A percentile compares a stretch with the other conserved stretches of the same genome.
phyloP scores from a whole-genome alignment of 495 filamentous ascomycete genomes.

The Penicillium diatomitis region DNA sequence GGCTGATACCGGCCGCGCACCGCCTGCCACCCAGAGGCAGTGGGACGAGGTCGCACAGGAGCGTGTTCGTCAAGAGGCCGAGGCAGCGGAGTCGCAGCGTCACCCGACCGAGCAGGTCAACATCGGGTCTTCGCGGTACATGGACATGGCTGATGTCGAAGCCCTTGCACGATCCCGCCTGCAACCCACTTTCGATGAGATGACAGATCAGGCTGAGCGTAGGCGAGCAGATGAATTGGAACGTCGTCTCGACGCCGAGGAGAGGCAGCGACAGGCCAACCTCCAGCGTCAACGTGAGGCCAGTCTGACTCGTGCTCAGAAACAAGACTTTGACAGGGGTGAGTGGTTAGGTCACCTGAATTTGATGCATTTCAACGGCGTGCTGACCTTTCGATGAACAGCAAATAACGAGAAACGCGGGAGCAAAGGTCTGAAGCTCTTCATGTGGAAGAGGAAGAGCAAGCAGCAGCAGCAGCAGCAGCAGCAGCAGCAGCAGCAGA shows the following conservation, averaged over 20 bases:
- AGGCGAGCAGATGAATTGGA: constrained; percentile 54
- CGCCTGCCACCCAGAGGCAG: constrained; percentile 57
- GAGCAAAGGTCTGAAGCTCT: constrained; percentile 17
- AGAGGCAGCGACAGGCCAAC: constrained; percentile 33
- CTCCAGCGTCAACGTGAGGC: constrained; percentile 47
- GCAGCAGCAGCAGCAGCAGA: constrained; percentile 2
- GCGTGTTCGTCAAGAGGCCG: constrained; percentile 51
- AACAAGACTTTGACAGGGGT: constrained; percentile 22
- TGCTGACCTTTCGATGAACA: no score
- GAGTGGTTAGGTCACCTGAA: constrained; percentile 22
- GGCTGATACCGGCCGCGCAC: constrained; percentile 65
- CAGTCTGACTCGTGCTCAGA: constrained; percentile 41
- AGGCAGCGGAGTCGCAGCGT: constrained; percentile 50
- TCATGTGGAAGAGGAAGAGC: constrained; percentile 23
- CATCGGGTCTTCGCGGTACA: constrained; percentile 70
- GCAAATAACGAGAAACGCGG: constrained; percentile 15
- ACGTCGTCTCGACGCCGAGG: constrained; percentile 43
- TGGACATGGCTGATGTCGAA: constrained; percentile 73
- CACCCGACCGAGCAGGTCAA: constrained; percentile 56
- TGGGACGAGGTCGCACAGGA: constrained; percentile 71
- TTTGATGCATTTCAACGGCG: no score
- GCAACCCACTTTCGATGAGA: constrained; percentile 88
- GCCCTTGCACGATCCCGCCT: constrained; percentile 68
- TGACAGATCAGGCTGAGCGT: constrained; percentile 63
- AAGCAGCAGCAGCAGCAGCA: constrained; percentile 12